phyloP scores from a whole-genome alignment of 2,329 filamentous ascomycete species.

The Diaporthe citriasiana region DNA sequence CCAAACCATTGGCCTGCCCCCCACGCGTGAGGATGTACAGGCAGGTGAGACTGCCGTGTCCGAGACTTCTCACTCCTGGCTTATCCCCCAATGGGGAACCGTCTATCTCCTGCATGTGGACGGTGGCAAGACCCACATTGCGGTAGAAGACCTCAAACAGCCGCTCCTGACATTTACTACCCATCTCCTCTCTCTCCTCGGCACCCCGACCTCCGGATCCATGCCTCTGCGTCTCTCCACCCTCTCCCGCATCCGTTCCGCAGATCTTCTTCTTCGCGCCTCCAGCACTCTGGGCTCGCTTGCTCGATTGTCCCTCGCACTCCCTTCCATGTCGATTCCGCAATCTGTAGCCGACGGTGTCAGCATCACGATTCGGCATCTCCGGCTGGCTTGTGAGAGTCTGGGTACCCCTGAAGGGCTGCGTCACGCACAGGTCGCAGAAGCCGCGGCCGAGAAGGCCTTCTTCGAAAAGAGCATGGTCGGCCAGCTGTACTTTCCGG shows the following conservation, averaged over 20 bases:
- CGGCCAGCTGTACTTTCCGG: conserved; percentile 96
- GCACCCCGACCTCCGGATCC: conserved; percentile 85
- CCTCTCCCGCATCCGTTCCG: conserved; percentile 86
- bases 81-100: conserved; percentile 95
- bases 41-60: conserved; percentile 53
- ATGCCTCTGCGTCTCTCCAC: conserved; percentile 88
- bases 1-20: conserved; percentile 71
- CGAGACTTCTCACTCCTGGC: conserved; percentile 77
- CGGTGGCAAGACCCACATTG: conserved; percentile 65
- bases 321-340: conserved; percentile 93
- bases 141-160: conserved; percentile 77
- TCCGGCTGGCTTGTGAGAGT: conserved; percentile 81
- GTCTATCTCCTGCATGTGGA: conserved; percentile 71
- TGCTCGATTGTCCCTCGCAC: conserved; percentile 84
- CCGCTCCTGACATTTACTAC: conserved; percentile 92
- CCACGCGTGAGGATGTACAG: conserved; percentile 23
- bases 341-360: conserved; percentile 89
- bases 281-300: conserved; percentile 95
- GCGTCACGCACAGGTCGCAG: conserved; percentile 85
- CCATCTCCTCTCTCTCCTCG: conserved; percentile 89
- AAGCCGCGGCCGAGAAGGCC: conserved; percentile 89
- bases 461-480: conserved; percentile 99
- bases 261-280: conserved; percentile 87
- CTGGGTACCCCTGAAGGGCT: conserved; percentile 78
- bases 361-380: conserved; percentile 81